Base-by-base conservation (phyloP, 371 early-diverging fungal genomes). In the Rhizopus delemar region DNA sequence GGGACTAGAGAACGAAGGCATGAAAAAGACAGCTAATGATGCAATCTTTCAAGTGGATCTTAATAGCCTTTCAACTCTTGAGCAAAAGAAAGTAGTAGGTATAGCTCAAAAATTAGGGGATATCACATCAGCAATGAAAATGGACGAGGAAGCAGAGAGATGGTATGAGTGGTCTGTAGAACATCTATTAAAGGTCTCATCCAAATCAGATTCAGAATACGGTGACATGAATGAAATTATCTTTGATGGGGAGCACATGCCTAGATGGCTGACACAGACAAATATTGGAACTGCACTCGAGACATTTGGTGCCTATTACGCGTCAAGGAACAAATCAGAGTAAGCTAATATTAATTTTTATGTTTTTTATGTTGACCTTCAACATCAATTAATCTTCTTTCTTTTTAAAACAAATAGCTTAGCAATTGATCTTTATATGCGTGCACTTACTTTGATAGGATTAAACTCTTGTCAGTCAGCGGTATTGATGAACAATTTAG, bases 151-250 rank as follows among this genome's bases (percentile, higher is more conserved):
- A 36, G 85, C 86, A 1, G 87, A 87, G 56, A 69, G 75, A 41
- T 87, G 81, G 70, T 87, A 83, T 63, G 73, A 77, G 0, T 82
- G 84, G 84, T 82, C 86, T 0, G 81, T 87, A 0, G 86, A 85
- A 56, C 86, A 84, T 64, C 54, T 86, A 34, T 41, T 80, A 3
- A 51, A 51, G 5, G 49, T 57, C 0, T 65, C 70, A 0, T 69
- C 75, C 22, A 52, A 46, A 22, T 65, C 71, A 12, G 46, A 51
- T n/a, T 71, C 77, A 3, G 50, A 54, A 8, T 70, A 77, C 50
- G 73, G 65, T 12, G 74, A 78, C 41, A 36, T 56, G 0, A 52
- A 68, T 12, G 50, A 66, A 22, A 58, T 71, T n/a, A 54, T 81
- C 9, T 83, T 82, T 59, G 78, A 83, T 57, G 62, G 80, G 51